Evolutionary conservation across 345 rosid genomes (phyloP), one percentile per base, ranked within the genome.

Genomic region (Eucalyptus globulus): DNA sequence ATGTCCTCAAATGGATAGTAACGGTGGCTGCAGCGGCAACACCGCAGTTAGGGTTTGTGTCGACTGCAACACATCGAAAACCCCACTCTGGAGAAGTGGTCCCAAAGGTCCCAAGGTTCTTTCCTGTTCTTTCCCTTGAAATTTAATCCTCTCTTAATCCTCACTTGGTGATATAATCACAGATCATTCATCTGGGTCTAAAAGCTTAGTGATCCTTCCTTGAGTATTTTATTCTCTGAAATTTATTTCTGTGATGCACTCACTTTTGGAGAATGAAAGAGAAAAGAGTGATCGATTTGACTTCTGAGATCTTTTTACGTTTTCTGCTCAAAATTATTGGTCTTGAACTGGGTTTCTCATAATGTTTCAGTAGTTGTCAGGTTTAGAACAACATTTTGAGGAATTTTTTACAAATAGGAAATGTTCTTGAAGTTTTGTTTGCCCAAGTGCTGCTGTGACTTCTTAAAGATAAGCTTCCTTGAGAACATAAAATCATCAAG

Each of bases 81-180:
- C 99, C 90, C 99, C 99, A 90, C 97, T 97, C 88, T 97, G 99
- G 99, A 93, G 99, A 90, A 96, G 99, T 87, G 99, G 98, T 50
- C 98, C 98, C 16, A 91, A 94, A 92, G 99, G 99, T 83, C 99
- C 99, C 56, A 97, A 96, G 99, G 99, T 97, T 93, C 87, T 86
- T 29, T n/a, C 43, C 65, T 5, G 81, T 31, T 26, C 50, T 26
- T 72, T 21, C 47, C 43, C 49, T 90, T 80, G 29, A 27, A 34
- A 9, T 87, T 26, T 15, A 11, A 24, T 45, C 89, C 21, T 49
- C 11, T 9, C n/a, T 26, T 14, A 13, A 27, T 49, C 89, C 17
- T 45, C 17, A 22, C n/a, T 14, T 76, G 65, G 51, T 21, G 45
- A 76, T 76, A 37, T 76, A 21, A 76, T 76, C 47, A 40, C 47